A percentile compares a stretch with the other conserved stretches of the same genome.
phyloP scores from a whole-genome alignment of 495 filamentous ascomycete genomes.

The Xylaria castorea region DNA sequence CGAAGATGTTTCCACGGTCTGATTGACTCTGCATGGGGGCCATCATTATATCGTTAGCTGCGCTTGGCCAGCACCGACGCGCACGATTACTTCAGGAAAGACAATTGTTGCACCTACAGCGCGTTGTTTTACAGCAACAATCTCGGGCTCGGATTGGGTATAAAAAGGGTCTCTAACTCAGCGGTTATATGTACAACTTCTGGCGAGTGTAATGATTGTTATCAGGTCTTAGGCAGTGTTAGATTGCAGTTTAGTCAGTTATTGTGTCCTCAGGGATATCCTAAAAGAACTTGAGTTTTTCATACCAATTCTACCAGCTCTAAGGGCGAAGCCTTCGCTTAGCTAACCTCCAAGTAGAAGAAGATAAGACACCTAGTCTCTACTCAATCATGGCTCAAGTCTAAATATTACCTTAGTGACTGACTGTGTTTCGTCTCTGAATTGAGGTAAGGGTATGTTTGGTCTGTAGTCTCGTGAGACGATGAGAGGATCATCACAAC shows the following conservation, averaged over 20 bases:
- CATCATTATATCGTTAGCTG: conserved; percentile 8
- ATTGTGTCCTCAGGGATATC: background rate
- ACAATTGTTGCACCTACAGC: conserved; percentile 23
- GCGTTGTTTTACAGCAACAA: conserved; percentile 11
- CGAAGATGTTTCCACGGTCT: background rate
- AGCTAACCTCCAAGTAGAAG: background rate
- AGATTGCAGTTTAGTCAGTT: conserved; percentile 10
- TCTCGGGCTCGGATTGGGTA: conserved; percentile 8
- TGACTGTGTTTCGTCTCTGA: background rate
- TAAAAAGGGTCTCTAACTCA: background rate
- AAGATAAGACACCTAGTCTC: background rate
- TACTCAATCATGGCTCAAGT: background rate
- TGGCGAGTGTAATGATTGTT: background rate
- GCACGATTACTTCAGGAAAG: conserved; percentile 24
- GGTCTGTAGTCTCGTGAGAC: background rate
- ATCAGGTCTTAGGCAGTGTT: background rate
- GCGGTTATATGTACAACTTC: conserved; percentile 15
- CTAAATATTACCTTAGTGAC: background rate
- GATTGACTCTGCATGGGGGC: conserved; percentile 21
- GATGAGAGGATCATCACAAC: background rate
- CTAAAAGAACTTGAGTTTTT: conserved; percentile 1
- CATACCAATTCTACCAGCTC: background rate
- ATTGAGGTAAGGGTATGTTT: background rate
- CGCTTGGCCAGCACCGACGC: conserved; percentile 5
- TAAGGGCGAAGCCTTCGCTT: background rate